A percentile compares a stretch with the other conserved stretches of the same genome.
Conservation (phyloP, 768 basidiomycete species). For the Lentinula raphanica region DNA sequence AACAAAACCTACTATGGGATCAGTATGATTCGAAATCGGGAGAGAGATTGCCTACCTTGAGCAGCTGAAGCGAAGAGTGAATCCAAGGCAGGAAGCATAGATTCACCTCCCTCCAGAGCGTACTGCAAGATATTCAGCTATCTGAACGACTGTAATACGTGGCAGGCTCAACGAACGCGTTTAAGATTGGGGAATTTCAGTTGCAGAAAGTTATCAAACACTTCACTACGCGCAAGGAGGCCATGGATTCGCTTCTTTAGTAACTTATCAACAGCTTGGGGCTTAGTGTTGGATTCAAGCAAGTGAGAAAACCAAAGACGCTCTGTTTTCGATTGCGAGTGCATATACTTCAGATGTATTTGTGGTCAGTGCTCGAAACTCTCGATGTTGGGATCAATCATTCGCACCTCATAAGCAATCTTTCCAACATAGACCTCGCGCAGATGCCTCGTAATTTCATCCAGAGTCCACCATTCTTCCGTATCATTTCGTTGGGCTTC, state of each 20-base stretch:
- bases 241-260: slow-evolving; percentile 57
- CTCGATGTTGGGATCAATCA: not conserved
- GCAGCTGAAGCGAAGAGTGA: slow-evolving; percentile 66
- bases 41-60: slow-evolving; percentile 31
- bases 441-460: slow-evolving; percentile 66
- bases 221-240: slow-evolving; percentile 71
- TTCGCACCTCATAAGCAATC: slow-evolving; percentile 75
- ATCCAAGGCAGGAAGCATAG: slow-evolving; percentile 87
- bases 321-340: slow-evolving; percentile 80
- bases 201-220: slow-evolving; percentile 81
- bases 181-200: slow-evolving; percentile 86
- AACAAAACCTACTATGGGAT: slow-evolving; percentile 43
- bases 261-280: slow-evolving; percentile 26
- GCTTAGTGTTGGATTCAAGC: slow-evolving; percentile 58
- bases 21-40: not conserved
- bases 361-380: not conserved
- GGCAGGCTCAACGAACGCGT: slow-evolving; percentile 41
- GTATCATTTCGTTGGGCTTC: slow-evolving; percentile 19
- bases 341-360: slow-evolving; percentile 73
- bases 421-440: slow-evolving; percentile 73
- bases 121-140: slow-evolving; percentile 29
- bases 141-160: not conserved
- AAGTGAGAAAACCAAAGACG: slow-evolving; percentile 85
- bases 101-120: slow-evolving; percentile 89
- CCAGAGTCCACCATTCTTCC: slow-evolving; percentile 58